phyloP scores from a whole-genome alignment of 2,329 filamentous ascomycete species.

The Cladosporium austrohemisphaericum region DNA sequence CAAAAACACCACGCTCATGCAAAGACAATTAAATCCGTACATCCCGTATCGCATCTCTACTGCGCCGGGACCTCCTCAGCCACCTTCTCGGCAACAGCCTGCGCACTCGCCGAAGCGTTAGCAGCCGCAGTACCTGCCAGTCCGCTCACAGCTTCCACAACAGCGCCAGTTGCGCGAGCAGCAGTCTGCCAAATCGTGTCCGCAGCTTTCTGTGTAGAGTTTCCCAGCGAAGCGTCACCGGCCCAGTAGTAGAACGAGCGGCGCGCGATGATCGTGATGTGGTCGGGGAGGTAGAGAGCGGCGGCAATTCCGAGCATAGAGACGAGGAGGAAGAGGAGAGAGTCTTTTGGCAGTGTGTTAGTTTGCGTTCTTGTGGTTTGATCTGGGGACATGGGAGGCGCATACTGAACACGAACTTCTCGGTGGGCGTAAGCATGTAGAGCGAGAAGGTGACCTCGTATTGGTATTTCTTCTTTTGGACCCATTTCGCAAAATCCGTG shows the following conservation, averaged over 20 bases:
- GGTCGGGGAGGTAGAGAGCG: slow-evolving; percentile 89
- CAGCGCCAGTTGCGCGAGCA: slow-evolving; percentile 19
- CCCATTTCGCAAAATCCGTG: slow-evolving; percentile 68
- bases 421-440: slow-evolving; percentile 94
- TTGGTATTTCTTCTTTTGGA: slow-evolving; percentile 94
- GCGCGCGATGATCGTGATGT: slow-evolving; percentile 75
- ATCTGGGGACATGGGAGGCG: slow-evolving; percentile 16
- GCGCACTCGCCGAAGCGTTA: background rate
- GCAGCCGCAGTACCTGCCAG: slow-evolving; percentile 6
- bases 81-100: slow-evolving; percentile 1
- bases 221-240: slow-evolving; percentile 54
- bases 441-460: slow-evolving; percentile 95
- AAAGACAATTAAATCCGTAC: background rate
- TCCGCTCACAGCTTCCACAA: slow-evolving; percentile 22
- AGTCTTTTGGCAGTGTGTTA: slow-evolving; percentile 56
- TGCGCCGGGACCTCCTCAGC: slow-evolving; percentile 5
- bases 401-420: slow-evolving; percentile 97
- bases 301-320: slow-evolving; percentile 82
- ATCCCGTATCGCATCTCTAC: background rate
- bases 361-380: background rate
- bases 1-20: slow-evolving; percentile 11
- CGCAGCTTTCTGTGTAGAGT: slow-evolving; percentile 18
- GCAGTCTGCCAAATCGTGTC: slow-evolving; percentile 22
- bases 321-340: slow-evolving; percentile 83
- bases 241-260: slow-evolving; percentile 94